Conservation (phyloP, 2,329 filamentous ascomycete genomes). For the Pleomassaria siparia region DNA sequence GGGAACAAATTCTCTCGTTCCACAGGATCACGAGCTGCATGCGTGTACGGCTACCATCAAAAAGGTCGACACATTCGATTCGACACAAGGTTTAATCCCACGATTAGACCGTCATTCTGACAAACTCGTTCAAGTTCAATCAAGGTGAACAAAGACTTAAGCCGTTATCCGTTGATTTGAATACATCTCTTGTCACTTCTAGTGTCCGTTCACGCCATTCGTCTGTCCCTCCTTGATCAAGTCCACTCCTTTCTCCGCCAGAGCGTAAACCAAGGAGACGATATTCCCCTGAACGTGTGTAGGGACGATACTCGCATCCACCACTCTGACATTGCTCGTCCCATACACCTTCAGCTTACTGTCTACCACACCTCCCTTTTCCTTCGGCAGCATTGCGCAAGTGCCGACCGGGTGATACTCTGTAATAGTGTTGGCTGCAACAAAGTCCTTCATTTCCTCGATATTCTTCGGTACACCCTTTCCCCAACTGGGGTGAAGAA, state of each 20-base stretch:
- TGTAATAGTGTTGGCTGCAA: slow-evolving; percentile 18
- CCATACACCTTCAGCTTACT: slow-evolving; percentile 31
- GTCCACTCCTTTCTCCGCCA: slow-evolving; percentile 36
- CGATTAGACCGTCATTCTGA: no score
- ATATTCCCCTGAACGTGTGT: slow-evolving; percentile 31
- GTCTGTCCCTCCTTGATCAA: slow-evolving; percentile 22
- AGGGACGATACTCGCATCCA: slow-evolving; percentile 32
- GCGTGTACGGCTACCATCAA: no score
- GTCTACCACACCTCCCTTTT: slow-evolving; percentile 33
- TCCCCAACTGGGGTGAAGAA: slow-evolving; percentile 6
- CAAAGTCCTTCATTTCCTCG: slow-evolving; percentile 26
- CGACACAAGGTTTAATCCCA: no score
- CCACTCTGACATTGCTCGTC: slow-evolving; percentile 29
- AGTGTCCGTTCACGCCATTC: slow-evolving; percentile 4
- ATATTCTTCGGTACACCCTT: slow-evolving; percentile 15
- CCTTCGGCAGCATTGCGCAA: slow-evolving; percentile 35
- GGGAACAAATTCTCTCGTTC: background rate
- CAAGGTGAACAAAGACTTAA: no score
- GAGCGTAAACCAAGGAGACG: slow-evolving; percentile 31
- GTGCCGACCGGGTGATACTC: slow-evolving; percentile 37
- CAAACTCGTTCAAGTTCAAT: no score
- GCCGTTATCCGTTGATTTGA: no score
- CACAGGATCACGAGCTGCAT: no score
- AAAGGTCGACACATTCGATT: no score
- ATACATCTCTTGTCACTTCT: background rate